Evolutionary conservation across 2,329 filamentous ascomycete species (phyloP), one percentile per base, ranked within the genome.

Genomic region (Aspergillus clavatus): DNA sequence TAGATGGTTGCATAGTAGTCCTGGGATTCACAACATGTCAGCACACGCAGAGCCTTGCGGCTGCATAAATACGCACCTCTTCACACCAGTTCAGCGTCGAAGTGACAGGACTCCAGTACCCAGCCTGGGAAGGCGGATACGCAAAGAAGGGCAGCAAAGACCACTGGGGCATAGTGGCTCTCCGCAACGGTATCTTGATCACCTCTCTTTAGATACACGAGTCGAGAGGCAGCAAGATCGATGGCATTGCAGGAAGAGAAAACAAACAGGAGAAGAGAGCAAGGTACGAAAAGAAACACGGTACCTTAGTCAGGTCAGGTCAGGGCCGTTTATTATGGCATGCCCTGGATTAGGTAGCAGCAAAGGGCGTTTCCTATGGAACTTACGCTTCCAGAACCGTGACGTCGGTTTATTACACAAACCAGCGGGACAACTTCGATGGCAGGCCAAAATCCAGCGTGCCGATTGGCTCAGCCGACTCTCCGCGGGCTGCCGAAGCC

Each of bases 21-120:
- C 80, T 89, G 41, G 37, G 5, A 72, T 56, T 26, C 23, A 5
- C 3, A 44, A 18, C 38, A 22, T 43, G 14, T 45, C 29, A 43
- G 43, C 22, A 14, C 4, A 18, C 12, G 2, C 14, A 3, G 7
- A 27, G 23, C 4, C 14, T 28, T 23, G 7, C 38, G 16, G 8
- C n/a, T 5, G 19, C 33, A 43, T 36, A 38, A 12, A 33, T 3
- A 46, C 65, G 50, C 64, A 83, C 83, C 75, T 89, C 86, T 75
- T 89, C 86, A 61, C 86, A 90, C 78, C 86, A 89, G 63, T 89
- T 87, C 36, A 88, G 60, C 0, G 84, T 88, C 7, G 82, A 82
- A 1, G 84, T 88, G 45, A 85, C 81, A 18, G 83, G 80, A 5
- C 76, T 78, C 84, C 84, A 89, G 62, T 79, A 81, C 16, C 83